Evolutionary conservation across 495 filamentous ascomycete genomes (phyloP), one percentile per base, ranked within the genome.

Genomic region (Trypethelium eluteriae): DNA sequence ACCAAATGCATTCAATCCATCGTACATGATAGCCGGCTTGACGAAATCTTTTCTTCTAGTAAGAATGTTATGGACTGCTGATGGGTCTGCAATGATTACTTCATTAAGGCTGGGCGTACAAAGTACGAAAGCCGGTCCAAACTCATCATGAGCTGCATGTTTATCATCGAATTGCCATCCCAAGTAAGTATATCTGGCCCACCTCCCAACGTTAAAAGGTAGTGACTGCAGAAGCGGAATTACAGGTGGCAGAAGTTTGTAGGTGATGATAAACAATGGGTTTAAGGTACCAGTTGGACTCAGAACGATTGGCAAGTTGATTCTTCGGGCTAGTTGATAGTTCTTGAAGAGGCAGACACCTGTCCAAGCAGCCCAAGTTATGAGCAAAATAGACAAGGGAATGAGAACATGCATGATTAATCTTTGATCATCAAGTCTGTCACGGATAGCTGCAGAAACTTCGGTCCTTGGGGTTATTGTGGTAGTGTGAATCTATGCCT

Each of bases 101-200:
- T 59, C 53, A 59, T 59, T 59, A 34, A 35, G 18, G 53, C 53
- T 36, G 7, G 53, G 53, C 32, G 53, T 35, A 18, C 53, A 59
- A 14, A 59, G 3, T 5, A 59, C 53, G 14, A 59, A 59, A 59
- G 53, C 53, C 3, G 25, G 25, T n/a, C 53, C 53, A 9, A 59
- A 36, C 32, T 59, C 32, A 59, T 59, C 53, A 36, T 59, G 53
- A 34, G 32, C 53, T 10, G 18, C 32, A 36, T 59, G 53, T 10
- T 59, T 59, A 0, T 59, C 53, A 36, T 59, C 53, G 32, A 35
- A 59, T 35, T 59, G 53, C 53, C 53, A 59, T 59, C 53, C 53
- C 32, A 59, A 5, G 14, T 36, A 59, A 36, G 53, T 59, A 14
- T 59, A 59, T 35, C 6, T 35, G 6, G 53, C 53, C 53, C 53